Percentiles rank a stretch among this genome's conserved stretches.
Evolutionary conservation across 225 moss, liverwort and hornwort species (phyloP).

Genomic region (Pleurozium schreberi): DNA sequence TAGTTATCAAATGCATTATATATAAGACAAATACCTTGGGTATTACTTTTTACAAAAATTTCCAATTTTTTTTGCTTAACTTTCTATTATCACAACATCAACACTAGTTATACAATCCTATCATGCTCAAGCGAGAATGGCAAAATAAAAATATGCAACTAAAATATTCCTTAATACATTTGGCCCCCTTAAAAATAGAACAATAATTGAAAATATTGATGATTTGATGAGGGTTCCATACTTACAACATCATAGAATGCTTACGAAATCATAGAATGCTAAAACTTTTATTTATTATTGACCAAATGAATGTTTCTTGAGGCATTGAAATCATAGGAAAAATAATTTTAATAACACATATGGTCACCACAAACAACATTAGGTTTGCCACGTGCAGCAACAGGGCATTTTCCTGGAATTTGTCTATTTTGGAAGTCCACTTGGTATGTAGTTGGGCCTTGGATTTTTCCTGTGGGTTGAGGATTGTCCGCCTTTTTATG

Average conservation of each 20-base stretch:
- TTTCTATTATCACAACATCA: background rate
- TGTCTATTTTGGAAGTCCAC: background rate
- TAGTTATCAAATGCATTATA: no score
- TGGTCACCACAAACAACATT: slow-evolving; percentile 30
- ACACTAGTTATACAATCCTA: fast-evolving
- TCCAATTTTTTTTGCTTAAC: no score
- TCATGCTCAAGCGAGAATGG: background rate
- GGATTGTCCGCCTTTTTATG: background rate
- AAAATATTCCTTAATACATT: background rate
- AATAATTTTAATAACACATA: slow-evolving; percentile 20
- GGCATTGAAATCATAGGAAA: background rate
- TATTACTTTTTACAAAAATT: background rate
- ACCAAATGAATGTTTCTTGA: background rate
- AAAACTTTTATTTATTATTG: no score
- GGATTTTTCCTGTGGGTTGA: background rate
- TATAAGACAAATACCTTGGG: fast-evolving
- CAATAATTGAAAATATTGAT: background rate
- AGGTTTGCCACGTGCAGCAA: slow-evolving; percentile 1
- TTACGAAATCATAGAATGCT: background rate
- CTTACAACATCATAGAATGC: no score
- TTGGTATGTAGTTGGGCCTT: slow-evolving; percentile 20
- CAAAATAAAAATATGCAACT: background rate
- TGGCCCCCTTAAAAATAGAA: background rate
- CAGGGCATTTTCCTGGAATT: background rate
- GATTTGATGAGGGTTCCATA: fast-evolving